Percentiles rank a stretch among this genome's conserved stretches.
Evolutionary conservation across 257 asterid genomes (phyloP).

Genomic region (Solanum sitiens): DNA sequence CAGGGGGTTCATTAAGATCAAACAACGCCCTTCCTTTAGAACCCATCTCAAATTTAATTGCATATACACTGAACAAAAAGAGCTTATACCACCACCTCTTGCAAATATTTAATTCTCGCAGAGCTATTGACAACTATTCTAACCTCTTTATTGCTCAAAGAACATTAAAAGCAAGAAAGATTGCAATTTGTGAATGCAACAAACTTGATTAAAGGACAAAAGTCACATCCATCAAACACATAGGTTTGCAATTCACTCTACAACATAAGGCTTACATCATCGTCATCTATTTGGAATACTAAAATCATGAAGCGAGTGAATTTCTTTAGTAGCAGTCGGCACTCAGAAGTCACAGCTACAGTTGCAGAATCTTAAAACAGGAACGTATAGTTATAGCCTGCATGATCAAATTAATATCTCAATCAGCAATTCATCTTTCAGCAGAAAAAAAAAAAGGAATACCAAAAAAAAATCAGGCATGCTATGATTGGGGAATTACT

Average conservation of each 20-base stretch:
- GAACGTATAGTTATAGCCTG: background rate
- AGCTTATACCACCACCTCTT: background rate
- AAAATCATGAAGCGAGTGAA: background rate
- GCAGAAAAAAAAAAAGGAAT: background rate
- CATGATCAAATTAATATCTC: background rate
- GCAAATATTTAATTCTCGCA: background rate
- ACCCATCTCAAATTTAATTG: conserved; percentile 71
- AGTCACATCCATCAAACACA: background rate
- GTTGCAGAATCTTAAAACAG: background rate
- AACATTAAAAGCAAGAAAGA: background rate
- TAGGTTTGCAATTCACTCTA: background rate
- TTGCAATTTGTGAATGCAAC: background rate
- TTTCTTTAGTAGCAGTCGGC: background rate
- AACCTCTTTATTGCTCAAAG: background rate
- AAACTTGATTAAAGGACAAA: background rate
- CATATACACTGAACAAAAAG: conserved; percentile 39
- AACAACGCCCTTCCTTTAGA: conserved; percentile 85
- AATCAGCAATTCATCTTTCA: background rate
- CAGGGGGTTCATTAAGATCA: conserved; percentile 96
- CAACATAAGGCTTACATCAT: background rate
- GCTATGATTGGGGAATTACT: background rate
- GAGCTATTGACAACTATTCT: background rate
- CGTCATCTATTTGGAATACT: background rate
- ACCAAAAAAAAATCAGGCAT: background rate
- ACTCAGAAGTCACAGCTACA: conserved; percentile 1